phyloP scores from a whole-genome alignment of 169 alveolate genomes.

The Eimeria tenella region DNA sequence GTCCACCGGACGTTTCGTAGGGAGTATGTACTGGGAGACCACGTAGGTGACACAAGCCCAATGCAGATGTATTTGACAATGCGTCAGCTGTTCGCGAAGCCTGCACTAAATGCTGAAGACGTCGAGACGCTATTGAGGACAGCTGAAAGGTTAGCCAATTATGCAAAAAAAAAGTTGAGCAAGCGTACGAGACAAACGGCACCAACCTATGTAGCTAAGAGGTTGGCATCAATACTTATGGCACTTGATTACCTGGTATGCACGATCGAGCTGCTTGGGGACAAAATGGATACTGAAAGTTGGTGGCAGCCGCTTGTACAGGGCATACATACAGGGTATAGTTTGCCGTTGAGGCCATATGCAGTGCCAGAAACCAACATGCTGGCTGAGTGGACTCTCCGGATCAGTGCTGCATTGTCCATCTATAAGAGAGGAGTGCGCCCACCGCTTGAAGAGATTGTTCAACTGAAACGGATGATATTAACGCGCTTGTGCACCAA shows the following conservation, averaged over 20 bases:
- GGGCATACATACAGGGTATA: not conserved
- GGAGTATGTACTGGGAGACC: not conserved
- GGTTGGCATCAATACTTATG: not conserved
- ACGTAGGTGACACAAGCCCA: not conserved
- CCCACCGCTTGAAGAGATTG: not conserved
- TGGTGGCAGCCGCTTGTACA: constrained; percentile 10
- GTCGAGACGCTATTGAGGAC: not conserved
- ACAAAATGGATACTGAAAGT: not conserved
- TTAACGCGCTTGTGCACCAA: not conserved
- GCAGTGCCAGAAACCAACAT: not conserved
- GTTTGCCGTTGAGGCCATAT: no score
- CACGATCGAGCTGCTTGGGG: constrained; percentile 11
- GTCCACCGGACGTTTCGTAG: not conserved
- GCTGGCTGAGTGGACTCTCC: not conserved
- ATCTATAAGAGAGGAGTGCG: not conserved
- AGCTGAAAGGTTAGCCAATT: not conserved
- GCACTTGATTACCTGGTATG: constrained; percentile 6
- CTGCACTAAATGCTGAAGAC: not conserved
- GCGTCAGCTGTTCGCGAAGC: not conserved
- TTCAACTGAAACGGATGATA: not conserved
- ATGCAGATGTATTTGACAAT: not conserved
- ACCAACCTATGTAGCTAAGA: not conserved
- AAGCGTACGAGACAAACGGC: not conserved
- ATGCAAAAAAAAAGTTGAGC: not conserved
- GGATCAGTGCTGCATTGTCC: not conserved